phyloP scores from a whole-genome alignment of 140 eudicot species.

The Oenanthe javanica region DNA sequence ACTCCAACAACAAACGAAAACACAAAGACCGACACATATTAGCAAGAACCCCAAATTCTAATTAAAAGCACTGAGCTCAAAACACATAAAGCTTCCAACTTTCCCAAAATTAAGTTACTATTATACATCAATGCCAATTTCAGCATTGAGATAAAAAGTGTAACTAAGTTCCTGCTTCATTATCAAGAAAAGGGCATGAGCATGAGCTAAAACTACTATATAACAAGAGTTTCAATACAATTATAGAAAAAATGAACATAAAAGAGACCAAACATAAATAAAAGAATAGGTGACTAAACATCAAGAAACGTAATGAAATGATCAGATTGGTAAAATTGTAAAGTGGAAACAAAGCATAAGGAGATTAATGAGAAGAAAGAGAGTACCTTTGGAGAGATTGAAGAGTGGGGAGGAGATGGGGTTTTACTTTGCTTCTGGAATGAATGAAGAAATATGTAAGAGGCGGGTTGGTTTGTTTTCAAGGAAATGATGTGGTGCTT shows the following conservation, averaged over 20 bases:
- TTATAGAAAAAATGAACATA: no score
- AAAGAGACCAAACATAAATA: no score
- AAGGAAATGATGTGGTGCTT: neutral
- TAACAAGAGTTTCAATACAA: neutral
- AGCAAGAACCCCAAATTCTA: no score
- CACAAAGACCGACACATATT: no score
- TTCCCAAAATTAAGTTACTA: no score
- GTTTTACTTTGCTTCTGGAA: neutral
- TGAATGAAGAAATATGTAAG: neutral
- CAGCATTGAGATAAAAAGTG: neutral
- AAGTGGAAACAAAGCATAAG: no score
- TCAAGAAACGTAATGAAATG: neutral
- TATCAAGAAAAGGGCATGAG: neutral
- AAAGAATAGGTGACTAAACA: neutral
- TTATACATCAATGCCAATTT: neutral
- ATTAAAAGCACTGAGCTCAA: neutral
- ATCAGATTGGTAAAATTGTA: neutral
- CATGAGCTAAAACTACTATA: neutral
- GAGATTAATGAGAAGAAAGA: neutral
- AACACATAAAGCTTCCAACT: neutral
- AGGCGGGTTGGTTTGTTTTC: neutral
- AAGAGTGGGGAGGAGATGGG: neutral
- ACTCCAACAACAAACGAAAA: no score
- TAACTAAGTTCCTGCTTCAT: neutral
- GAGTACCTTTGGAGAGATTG: neutral